A percentile compares a stretch with the other conserved stretches of the same genome.
Evolutionary conservation across 164 flowering plant species (phyloP).

Genomic region (Platanus orientalis): DNA sequence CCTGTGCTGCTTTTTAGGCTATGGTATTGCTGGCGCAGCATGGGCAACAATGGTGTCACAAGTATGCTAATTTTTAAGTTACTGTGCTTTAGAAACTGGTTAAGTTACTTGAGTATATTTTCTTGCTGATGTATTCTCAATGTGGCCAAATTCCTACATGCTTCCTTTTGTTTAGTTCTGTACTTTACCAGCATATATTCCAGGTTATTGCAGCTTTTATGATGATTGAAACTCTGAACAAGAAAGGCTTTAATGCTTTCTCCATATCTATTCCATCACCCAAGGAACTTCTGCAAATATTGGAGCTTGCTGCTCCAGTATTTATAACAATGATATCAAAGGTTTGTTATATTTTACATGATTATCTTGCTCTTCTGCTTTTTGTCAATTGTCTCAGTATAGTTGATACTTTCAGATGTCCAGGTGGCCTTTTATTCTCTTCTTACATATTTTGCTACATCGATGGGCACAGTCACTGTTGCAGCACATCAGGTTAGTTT

Average conservation of each 20-base stretch:
- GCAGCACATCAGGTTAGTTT: slow-evolving; percentile 77
- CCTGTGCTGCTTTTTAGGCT: slow-evolving; percentile 66
- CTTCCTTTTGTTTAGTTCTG: not conserved
- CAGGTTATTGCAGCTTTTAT: slow-evolving; percentile 85
- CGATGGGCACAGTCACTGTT: slow-evolving; percentile 63
- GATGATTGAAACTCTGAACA: slow-evolving; percentile 77
- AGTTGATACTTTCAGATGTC: slow-evolving; percentile 3
- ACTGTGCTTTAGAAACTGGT: not conserved
- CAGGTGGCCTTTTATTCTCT: slow-evolving; percentile 83
- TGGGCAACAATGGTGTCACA: slow-evolving; percentile 99
- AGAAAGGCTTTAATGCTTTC: slow-evolving; percentile 72
- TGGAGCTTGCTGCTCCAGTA: slow-evolving; percentile 88
- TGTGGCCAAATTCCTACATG: not conserved
- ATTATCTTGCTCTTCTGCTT: slow-evolving; percentile 1
- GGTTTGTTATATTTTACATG: slow-evolving; percentile 35
- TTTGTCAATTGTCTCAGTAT: not conserved
- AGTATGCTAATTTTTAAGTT: slow-evolving; percentile 33
- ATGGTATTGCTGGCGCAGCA: slow-evolving; percentile 98
- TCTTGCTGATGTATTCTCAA: not conserved
- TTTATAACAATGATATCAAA: slow-evolving; percentile 85
- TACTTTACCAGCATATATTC: slow-evolving; percentile 17
- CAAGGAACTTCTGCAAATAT: slow-evolving; percentile 56
- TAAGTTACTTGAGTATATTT: too few species aligned
- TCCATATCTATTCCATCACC: slow-evolving; percentile 62
- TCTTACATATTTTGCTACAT: slow-evolving; percentile 73